Evolutionary conservation across 441 rosid genomes (phyloP), one percentile per base, ranked within the genome.

Genomic region (Populus hybrid): DNA sequence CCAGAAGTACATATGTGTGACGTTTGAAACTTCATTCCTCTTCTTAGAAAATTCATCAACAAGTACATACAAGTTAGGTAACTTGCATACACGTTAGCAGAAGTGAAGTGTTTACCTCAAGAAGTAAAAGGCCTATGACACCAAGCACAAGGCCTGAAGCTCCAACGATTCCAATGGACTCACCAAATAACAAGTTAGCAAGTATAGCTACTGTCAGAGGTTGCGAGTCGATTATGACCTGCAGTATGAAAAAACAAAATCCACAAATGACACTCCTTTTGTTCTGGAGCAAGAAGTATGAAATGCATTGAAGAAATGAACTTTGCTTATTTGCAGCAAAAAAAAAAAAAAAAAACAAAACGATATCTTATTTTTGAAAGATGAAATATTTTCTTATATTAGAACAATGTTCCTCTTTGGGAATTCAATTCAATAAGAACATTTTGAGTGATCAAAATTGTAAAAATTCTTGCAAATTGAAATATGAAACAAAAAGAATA

Each of bases 221-320:
- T 81, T 93, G 97, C 0, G 98, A 92, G 80, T 95, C 99, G 78
- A 95, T 95, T 79, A 95, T 95, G 72, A 95, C 99, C 97, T 93
- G 87, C 76, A 73, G 75, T 46, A 65, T 1, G 57, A 12, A 12
- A 14, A 40, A 59, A 53, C 46, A 53, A 14, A 35, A 50, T 65
- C 63, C 32, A 28, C 35, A 14, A 72, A 65, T 63, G 59, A 50
- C 59, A 50, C n/a, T 50, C 59, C 20, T 50, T 50, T 50, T 16
- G n/a, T 50, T 50, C 20, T 50, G 59, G 8, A 50, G n/a, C 59
- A 50, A 16, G 59, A 16, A 50, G 59, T 50, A 50, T 50, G n/a
- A 16, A 18, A 50, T 16, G 59, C 59, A 16, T 14, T 50, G 59
- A 50, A 50, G 59, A 50, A 50, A 50, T 50, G 59, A 50, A 50